phyloP scores from a whole-genome alignment of 352 stramenopile species.

The Globisporangium apiculatum region DNA sequence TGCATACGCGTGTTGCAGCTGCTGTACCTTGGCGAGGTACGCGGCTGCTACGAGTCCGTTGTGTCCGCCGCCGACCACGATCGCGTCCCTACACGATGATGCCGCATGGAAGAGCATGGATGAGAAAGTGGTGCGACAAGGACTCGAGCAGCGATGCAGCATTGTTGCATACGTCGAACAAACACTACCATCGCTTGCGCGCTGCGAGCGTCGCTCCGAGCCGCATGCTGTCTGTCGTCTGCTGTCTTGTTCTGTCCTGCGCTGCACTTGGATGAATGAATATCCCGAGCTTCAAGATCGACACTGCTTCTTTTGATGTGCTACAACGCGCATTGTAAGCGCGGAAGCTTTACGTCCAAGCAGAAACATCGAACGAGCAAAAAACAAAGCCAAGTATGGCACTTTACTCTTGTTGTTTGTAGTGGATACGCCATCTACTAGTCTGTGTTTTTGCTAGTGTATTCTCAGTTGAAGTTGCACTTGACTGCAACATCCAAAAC shows the following conservation, averaged over 20 bases:
- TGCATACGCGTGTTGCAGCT: not conserved
- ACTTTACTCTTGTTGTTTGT: not conserved
- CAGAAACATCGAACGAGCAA: not conserved
- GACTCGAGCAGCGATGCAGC: too few relatives aligned
- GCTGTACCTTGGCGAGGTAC: conserved; percentile 77
- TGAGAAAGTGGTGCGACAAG: too few relatives aligned
- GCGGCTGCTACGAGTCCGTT: conserved; percentile 86
- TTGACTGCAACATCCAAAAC: too few relatives aligned
- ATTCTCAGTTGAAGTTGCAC: conserved; percentile 12
- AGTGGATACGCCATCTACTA: not conserved
- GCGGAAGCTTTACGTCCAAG: not conserved
- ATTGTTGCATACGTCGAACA: too few relatives aligned
- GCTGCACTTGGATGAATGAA: not conserved
- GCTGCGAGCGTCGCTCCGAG: conserved; percentile 13
- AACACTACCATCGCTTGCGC: conserved; percentile 33
- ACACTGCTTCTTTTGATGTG: not conserved
- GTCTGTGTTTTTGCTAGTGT: not conserved
- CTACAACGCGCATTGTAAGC: not conserved
- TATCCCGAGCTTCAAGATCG: not conserved
- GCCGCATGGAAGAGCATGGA: not conserved
- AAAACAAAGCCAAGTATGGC: not conserved
- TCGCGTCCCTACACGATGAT: conserved; percentile 50
- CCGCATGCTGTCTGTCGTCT: conserved; percentile 10
- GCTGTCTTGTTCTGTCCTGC: not conserved
- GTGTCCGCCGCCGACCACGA: conserved; percentile 85